phyloP scores from a whole-genome alignment of 2,329 filamentous ascomycete genomes.

The Alternaria incomplexa region DNA sequence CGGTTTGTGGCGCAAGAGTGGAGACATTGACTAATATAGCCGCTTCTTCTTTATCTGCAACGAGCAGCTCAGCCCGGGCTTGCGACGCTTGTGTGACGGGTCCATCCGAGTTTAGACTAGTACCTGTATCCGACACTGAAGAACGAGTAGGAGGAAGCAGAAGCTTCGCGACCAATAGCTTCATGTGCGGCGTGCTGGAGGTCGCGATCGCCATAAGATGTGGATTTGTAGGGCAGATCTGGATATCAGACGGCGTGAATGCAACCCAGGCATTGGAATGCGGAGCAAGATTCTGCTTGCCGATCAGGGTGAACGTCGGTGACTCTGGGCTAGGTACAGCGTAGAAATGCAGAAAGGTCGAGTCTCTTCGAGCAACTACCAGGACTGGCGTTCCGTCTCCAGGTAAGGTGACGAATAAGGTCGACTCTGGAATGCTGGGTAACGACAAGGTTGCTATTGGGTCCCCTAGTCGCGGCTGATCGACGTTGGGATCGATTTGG shows the following conservation, averaged over 20 bases:
- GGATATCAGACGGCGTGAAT: slow-evolving; percentile 65
- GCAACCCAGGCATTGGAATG: slow-evolving; percentile 69
- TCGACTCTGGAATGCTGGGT: slow-evolving; percentile 63
- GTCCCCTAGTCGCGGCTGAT: slow-evolving; percentile 41
- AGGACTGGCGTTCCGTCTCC: slow-evolving; percentile 56
- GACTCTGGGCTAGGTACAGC: slow-evolving; percentile 31
- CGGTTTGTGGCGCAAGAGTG: slow-evolving; percentile 67
- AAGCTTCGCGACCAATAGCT: slow-evolving; percentile 64
- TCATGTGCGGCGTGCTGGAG: slow-evolving; percentile 67
- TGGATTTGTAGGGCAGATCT: slow-evolving; percentile 61
- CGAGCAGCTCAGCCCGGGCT: slow-evolving; percentile 56
- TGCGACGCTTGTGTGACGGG: slow-evolving; percentile 58
- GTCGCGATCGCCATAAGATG: slow-evolving; percentile 65
- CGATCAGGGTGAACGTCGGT: slow-evolving; percentile 49
- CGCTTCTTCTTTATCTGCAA: slow-evolving; percentile 64
- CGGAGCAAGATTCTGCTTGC: slow-evolving; percentile 66
- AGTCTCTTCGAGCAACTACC: slow-evolving; percentile 63
- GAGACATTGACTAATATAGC: slow-evolving; percentile 66
- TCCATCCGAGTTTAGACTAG: slow-evolving; percentile 5
- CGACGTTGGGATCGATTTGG: slow-evolving; percentile 34
- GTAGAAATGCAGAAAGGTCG: slow-evolving; percentile 65
- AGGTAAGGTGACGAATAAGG: slow-evolving; percentile 60
- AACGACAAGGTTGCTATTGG: slow-evolving; percentile 53
- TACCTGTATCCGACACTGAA: slow-evolving; percentile 1
- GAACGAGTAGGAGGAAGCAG: slow-evolving; percentile 54